Evolutionary conservation across 2,329 filamentous ascomycete species (phyloP).

Genomic region (Claviceps arundinis): DNA sequence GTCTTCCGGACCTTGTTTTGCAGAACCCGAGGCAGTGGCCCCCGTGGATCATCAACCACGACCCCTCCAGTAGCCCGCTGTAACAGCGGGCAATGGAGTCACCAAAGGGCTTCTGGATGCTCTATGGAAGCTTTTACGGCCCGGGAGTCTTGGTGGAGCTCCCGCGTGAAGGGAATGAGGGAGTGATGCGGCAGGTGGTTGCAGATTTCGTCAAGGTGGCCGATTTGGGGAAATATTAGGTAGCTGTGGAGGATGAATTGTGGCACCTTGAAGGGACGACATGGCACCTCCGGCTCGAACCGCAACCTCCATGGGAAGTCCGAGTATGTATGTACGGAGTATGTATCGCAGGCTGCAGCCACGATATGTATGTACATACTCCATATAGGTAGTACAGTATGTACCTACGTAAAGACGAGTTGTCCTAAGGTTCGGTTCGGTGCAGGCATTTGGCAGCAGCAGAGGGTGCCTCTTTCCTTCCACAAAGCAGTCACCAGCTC

Average conservation of each 20-base stretch:
- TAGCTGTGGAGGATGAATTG: background rate
- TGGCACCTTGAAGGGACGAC: background rate
- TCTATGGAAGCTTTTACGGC: conserved; percentile 13
- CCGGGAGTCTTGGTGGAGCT: conserved; percentile 10
- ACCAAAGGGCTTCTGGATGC: conserved; percentile 11
- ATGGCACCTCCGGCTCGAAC: background rate
- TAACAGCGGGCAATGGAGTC: conserved; percentile 7
- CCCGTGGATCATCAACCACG: conserved; percentile 2
- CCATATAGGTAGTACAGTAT: no score
- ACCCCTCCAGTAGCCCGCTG: conserved; percentile 8
- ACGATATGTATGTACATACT: no score
- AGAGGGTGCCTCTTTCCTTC: no score
- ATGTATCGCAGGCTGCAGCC: no score
- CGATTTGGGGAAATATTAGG: background rate
- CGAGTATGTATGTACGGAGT: background rate
- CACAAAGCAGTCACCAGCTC: no score
- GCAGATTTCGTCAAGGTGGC: conserved; percentile 8
- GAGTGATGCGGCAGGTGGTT: conserved; percentile 2
- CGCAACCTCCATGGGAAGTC: background rate
- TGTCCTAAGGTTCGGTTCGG: no score
- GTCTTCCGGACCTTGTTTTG: conserved; percentile 8
- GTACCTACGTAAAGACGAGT: no score
- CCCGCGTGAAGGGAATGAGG: conserved; percentile 2
- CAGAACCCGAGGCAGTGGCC: conserved; percentile 5
- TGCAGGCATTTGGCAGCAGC: no score